These are phyloP conservation scores for Decorospora gaudefroyi DNA, from an alignment of 2,329 filamentous ascomycete genomes.

Conservation along the genomic window DNA sequence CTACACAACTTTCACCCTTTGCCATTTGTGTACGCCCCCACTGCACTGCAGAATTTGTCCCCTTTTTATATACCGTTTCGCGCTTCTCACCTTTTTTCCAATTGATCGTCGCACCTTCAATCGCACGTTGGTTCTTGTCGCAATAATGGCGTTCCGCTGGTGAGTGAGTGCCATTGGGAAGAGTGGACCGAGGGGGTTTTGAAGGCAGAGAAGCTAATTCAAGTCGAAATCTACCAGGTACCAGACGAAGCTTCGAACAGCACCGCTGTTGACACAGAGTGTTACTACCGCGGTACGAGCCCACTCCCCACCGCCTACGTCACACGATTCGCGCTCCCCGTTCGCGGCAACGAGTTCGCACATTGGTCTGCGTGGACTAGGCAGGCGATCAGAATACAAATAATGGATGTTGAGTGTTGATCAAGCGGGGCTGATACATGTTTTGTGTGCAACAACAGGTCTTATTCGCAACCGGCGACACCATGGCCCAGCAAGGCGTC, in stretches of 20 bases:
- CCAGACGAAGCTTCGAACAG: conserved; percentile 76
- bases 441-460: conserved; percentile 57
- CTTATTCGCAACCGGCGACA: conserved; percentile 90
- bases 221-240: conserved; percentile 66
- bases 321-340: neutral
- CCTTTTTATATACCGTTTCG: neutral
- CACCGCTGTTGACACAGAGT: conserved; percentile 87
- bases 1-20: too few relatives aligned
- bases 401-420: too few relatives aligned
- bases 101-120: neutral
- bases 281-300: conserved; percentile 74
- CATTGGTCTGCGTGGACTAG: too few relatives aligned
- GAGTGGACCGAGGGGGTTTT: neutral
- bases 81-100: neutral
- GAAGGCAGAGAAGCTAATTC: neutral
- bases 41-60: too few relatives aligned
- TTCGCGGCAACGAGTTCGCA: too few relatives aligned
- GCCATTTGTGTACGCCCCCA: too few relatives aligned
- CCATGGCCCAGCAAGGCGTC: conserved; percentile 86
- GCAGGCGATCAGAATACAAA: too few relatives aligned
- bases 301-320: neutral
- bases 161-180: conserved; percentile 2
- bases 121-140: too few relatives aligned
- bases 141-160: conserved; percentile 19
- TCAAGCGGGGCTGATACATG: too few relatives aligned